Evolutionary conservation across 192 early-diverging fungal species (phyloP).

Genomic region (Lunasporangiospora selenospora): DNA sequence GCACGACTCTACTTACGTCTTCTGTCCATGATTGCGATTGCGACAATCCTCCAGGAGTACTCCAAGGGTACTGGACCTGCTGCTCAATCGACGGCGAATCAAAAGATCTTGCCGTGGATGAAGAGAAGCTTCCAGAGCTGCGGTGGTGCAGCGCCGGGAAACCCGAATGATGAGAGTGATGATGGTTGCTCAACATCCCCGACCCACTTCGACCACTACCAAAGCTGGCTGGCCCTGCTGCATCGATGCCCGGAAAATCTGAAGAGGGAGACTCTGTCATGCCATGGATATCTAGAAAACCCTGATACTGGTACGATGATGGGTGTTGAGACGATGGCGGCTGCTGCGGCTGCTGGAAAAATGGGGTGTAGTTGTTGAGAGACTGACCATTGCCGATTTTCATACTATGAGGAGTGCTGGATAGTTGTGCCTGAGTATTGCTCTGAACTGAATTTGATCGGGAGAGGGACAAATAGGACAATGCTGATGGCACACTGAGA

Average conservation of each 20-base stretch:
- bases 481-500: background rate
- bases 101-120: constrained; percentile 14
- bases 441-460: constrained; percentile 29
- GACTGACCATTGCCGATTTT: constrained; percentile 10
- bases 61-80: constrained; percentile 32
- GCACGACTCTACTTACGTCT: constrained; percentile 28
- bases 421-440: constrained; percentile 7
- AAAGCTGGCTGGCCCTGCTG: background rate
- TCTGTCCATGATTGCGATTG: constrained; percentile 43
- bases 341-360: constrained; percentile 26
- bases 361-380: background rate
- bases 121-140: constrained; percentile 32
- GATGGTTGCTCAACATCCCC: constrained; percentile 10
- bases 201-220: background rate
- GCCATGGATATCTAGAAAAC: constrained; percentile 26
- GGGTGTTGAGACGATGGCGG: too few relatives aligned
- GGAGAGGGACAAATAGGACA: constrained; percentile 12
- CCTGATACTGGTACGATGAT: constrained; percentile 45
- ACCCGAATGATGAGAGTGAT: constrained; percentile 4
- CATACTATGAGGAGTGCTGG: background rate
- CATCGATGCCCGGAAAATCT: background rate
- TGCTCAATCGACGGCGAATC: constrained; percentile 43
- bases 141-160: constrained; percentile 25
- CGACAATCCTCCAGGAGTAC: background rate
- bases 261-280: constrained; percentile 28